These are phyloP conservation scores for Annulohypoxylon bovei DNA, from an alignment of 495 filamentous ascomycete genomes.

Conservation along the genomic window DNA sequence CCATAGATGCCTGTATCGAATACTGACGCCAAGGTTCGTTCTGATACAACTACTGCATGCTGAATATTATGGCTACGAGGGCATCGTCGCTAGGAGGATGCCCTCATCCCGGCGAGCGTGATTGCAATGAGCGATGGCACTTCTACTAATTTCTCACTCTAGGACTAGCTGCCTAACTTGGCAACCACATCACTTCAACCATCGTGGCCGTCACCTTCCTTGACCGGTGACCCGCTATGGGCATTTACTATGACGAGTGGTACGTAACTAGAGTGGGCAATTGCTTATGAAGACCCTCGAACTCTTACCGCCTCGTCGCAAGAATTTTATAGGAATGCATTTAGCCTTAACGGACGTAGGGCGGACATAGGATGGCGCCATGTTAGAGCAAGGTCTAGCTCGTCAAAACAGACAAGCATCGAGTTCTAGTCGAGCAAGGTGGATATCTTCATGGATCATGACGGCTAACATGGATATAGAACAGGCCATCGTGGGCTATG, in stretches of 20 bases:
- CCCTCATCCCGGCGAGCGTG: background rate
- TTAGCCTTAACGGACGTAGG: conserved; percentile 4
- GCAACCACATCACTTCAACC: background rate
- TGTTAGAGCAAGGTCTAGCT: background rate
- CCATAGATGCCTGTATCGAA: background rate
- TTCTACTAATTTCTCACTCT: background rate
- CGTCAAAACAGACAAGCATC: background rate
- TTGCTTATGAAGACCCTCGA: background rate
- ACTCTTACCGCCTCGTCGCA: background rate
- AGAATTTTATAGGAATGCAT: background rate
- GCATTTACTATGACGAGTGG: background rate
- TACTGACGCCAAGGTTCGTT: background rate
- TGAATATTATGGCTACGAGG: background rate
- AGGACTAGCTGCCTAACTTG: background rate
- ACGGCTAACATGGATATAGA: background rate
- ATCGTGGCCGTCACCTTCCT: background rate
- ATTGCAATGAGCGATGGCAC: background rate
- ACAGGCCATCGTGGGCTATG: background rate
- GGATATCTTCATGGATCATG: background rate
- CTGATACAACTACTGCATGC: background rate
- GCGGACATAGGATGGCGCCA: background rate
- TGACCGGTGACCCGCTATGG: background rate
- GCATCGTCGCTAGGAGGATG: background rate
- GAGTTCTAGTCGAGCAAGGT: background rate
- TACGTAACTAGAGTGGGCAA: background rate